These are phyloP conservation scores for Rheum nobile DNA, from an alignment of 148 eudicot genomes.

Conservation along the genomic window DNA sequence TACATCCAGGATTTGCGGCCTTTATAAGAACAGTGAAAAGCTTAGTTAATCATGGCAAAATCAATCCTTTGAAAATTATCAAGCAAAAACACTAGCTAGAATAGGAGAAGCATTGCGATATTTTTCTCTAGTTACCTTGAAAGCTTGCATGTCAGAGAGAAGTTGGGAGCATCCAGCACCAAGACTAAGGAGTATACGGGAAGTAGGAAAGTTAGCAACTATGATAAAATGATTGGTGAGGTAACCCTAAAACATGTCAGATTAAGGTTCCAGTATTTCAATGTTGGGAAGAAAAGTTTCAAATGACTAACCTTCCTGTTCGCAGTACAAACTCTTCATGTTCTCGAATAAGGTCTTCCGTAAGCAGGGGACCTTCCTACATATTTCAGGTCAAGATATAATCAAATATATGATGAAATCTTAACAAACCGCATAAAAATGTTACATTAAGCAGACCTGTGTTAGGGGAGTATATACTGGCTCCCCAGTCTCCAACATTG, in stretches of 20 bases:
- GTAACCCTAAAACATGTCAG: too few relatives aligned
- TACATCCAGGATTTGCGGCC: slow-evolving; percentile 99
- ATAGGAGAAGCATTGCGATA: background rate
- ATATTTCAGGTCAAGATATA: slow-evolving; percentile 10
- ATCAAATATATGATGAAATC: slow-evolving; percentile 3
- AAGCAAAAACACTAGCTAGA: background rate
- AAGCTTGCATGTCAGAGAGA: slow-evolving; percentile 98
- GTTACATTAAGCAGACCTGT: slow-evolving; percentile 46
- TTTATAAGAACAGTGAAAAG: slow-evolving; percentile 14
- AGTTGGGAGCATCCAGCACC: slow-evolving; percentile 99
- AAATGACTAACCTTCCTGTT: slow-evolving; percentile 60
- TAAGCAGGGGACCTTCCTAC: slow-evolving; percentile 88
- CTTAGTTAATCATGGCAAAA: background rate
- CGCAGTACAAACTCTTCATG: slow-evolving; percentile 87
- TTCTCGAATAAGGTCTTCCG: slow-evolving; percentile 89
- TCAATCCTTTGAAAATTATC: background rate
- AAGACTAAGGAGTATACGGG: slow-evolving; percentile 36
- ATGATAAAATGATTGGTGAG: background rate
- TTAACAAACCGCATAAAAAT: slow-evolving; percentile 3
- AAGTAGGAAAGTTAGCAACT: background rate
- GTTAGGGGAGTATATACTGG: slow-evolving; percentile 69
- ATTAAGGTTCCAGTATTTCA: too few relatives aligned
- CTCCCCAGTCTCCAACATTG: slow-evolving; percentile 86
- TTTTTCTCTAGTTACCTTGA: slow-evolving; percentile 39
- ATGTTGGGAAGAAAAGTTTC: too few relatives aligned